These are phyloP conservation scores for Tulasnella sp. DNA, from an alignment of 768 basidiomycete genomes.

Conservation along the genomic window DNA sequence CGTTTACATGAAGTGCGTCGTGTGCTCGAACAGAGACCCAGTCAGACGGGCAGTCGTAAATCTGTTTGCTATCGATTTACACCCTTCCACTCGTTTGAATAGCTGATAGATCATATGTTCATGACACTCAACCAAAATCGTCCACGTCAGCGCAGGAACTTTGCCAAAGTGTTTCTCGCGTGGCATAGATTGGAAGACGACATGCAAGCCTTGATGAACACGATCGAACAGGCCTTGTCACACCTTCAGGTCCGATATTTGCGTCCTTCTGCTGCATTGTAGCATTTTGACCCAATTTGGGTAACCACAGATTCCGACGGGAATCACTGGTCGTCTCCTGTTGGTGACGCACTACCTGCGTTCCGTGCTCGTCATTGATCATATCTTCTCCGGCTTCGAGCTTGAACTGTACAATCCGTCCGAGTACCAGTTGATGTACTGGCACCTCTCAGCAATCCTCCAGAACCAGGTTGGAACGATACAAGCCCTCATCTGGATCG, in stretches of 20 bases:
- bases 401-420: constrained; percentile 58
- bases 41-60: no score
- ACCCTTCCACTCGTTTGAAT: background rate
- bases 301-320: constrained; percentile 11
- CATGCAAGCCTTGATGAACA: background rate
- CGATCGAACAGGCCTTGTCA: background rate
- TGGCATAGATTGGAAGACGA: constrained; percentile 14
- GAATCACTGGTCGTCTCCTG: constrained; percentile 36
- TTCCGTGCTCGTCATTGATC: constrained; percentile 49
- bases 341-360: constrained; percentile 47
- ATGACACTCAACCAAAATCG: constrained; percentile 9
- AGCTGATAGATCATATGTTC: constrained; percentile 6
- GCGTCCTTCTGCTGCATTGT: no score
- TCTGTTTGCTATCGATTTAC: no score
- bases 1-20: constrained; percentile 3
- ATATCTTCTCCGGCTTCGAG: constrained; percentile 67
- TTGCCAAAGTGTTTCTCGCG: constrained; percentile 8
- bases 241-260: constrained; percentile 2
- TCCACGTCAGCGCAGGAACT: constrained; percentile 2
- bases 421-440: constrained; percentile 66
- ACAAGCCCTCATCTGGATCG: background rate
- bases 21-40: background rate
- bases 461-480: background rate
- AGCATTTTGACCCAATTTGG: no score
- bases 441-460: constrained; percentile 35